Evolutionary conservation across 2,329 filamentous ascomycete genomes (phyloP), one percentile per base, ranked within the genome.

Genomic region (Exophiala sp.): DNA sequence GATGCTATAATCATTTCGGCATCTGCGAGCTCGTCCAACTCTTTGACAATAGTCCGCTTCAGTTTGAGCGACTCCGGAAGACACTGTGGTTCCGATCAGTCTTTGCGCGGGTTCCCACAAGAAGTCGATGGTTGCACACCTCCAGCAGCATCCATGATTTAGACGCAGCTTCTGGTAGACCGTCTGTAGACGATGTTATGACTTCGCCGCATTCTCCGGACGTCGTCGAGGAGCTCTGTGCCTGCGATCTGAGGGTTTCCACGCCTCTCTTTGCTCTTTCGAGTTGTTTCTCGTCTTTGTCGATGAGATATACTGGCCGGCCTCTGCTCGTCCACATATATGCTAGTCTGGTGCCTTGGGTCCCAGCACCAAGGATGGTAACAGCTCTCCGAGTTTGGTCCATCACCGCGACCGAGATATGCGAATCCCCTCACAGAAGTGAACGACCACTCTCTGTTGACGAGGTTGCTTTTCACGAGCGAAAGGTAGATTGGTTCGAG

Each of bases 41-140:
- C 61, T 0, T 55, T 40, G 20, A 78, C 69, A 3, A 75, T 63
- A 2, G 65, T 59, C 42, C 64, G 68, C 57, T 78, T 78, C n/a
- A 76, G 61, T 0, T 63, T 39, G 6, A 78, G 61, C 21, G 66
- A 65, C 55, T 78, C 75, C 0, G 75, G 75, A 6, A 78, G 68
- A 50, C 74, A 76, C 74, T 76, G 36, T 10, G n/a, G 50, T 18
- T 4, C 14, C 9, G 21, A 20, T 43, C 20, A 32, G 41, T 11
- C 9, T 29, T 14, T 20, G 41, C 3, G 9, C 11, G 20, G 18
- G 3, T 16, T 6, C 12, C 21, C 18, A 10, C 5, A 32, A 20
- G 34, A 43, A 8, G 24, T 43, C 3, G 18, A 24, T 12, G 14
- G n/a, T 14, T 8, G 35, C 47, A 6, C 63, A 69, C 69, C 62